A percentile compares a stretch with the other conserved stretches of the same genome.
Conservation (phyloP, 2,329 filamentous ascomycete species). For the Botryosphaeria dothidea region DNA sequence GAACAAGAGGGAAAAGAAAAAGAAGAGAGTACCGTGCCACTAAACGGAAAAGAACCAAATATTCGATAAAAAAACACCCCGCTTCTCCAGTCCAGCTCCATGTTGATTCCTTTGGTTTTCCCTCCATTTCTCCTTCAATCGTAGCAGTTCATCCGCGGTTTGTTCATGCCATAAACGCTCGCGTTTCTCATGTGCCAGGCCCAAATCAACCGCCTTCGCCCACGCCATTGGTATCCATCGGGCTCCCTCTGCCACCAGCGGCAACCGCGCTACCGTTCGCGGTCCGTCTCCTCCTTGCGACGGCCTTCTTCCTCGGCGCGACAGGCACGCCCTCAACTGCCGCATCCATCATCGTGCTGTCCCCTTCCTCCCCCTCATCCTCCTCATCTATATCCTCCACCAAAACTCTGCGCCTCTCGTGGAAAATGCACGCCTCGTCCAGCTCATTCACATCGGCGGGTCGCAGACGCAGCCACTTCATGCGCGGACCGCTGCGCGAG, state of each 20-base stretch:
- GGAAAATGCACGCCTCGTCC: constrained; percentile 65
- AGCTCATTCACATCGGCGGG: constrained; percentile 78
- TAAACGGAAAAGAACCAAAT: not conserved
- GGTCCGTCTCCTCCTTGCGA: constrained; percentile 35
- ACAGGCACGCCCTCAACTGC: constrained; percentile 31
- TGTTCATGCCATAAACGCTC: not conserved
- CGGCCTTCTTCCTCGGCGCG: constrained; percentile 37
- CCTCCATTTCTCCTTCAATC: not conserved
- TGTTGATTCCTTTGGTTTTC: not conserved
- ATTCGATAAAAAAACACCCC: not conserved
- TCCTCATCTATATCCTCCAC: constrained; percentile 41
- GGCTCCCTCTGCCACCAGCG: constrained; percentile 31
- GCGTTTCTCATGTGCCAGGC: not conserved
- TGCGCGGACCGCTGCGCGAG: constrained; percentile 84
- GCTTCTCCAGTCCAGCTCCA: not conserved
- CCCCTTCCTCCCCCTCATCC: constrained; percentile 36
- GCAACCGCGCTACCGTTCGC: constrained; percentile 13
- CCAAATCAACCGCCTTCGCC: constrained; percentile 30
- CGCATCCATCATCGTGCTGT: constrained; percentile 34
- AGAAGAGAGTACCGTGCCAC: not conserved
- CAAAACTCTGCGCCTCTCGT: constrained; percentile 34
- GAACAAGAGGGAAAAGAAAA: not conserved
- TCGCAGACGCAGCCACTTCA: constrained; percentile 93
- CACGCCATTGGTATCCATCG: constrained; percentile 44
- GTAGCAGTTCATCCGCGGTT: not conserved